These are phyloP conservation scores for Beauveria sp. DNA, from an alignment of 2,329 filamentous ascomycete genomes.

Conservation along the genomic window DNA sequence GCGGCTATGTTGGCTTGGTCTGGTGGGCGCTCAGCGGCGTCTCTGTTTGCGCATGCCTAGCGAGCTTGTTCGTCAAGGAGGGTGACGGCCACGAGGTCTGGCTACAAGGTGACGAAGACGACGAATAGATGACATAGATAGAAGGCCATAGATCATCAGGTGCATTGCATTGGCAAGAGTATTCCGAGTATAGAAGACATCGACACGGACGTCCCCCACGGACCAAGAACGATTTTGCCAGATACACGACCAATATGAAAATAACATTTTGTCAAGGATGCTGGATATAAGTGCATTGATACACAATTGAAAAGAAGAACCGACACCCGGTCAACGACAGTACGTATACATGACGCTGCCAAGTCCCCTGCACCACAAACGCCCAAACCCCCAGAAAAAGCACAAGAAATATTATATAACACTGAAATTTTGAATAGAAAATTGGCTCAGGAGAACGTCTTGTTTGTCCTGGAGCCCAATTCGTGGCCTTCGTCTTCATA, in stretches of 20 bases:
- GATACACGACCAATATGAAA: background rate
- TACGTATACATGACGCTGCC: background rate
- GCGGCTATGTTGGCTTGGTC: constrained; percentile 49
- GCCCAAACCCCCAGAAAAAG: background rate
- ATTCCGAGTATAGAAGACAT: background rate
- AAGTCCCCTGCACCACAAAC: background rate
- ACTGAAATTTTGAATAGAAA: background rate
- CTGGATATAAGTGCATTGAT: background rate
- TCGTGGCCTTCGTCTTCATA: constrained; percentile 24
- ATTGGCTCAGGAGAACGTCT: background rate
- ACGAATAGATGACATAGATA: constrained; percentile 13
- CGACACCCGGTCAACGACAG: background rate
- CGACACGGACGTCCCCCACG: background rate
- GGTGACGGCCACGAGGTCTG: constrained; percentile 59
- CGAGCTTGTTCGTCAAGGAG: constrained; percentile 50
- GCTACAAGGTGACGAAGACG: constrained; percentile 52
- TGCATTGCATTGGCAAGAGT: background rate
- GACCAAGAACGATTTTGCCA: background rate
- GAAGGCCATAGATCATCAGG: background rate
- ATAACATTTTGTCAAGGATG: background rate
- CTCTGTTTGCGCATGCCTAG: constrained; percentile 39
- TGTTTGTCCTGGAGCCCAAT: constrained; percentile 18
- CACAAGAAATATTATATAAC: background rate
- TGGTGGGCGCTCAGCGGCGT: constrained; percentile 49
- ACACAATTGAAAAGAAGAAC: background rate